A percentile compares a stretch with the other conserved stretches of the same genome.
Conservation (phyloP, 441 rosid species). For the Manihot esculenta region DNA sequence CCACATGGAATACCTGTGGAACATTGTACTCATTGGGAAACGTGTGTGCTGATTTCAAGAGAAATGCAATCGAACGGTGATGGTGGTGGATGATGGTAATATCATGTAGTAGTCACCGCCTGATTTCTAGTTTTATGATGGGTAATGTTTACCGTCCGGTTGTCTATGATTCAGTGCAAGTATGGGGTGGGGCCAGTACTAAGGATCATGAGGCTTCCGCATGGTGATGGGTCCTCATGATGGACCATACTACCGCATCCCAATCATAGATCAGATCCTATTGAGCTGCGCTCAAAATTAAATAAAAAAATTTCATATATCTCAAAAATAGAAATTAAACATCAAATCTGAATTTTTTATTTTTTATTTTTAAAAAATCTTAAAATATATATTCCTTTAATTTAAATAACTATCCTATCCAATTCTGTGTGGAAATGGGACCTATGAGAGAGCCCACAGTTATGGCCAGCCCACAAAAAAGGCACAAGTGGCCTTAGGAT, state of each 20-base stretch:
- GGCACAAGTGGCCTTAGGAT: background rate
- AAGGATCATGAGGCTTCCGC: too few relatives aligned
- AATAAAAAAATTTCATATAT: too few relatives aligned
- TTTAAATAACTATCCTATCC: too few relatives aligned
- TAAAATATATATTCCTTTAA: too few relatives aligned
- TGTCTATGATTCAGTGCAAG: slow-evolving; percentile 9
- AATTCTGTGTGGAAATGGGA: background rate
- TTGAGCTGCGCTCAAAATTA: too few relatives aligned
- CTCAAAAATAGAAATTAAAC: too few relatives aligned
- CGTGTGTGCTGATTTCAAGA: slow-evolving; percentile 37
- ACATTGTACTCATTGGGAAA: slow-evolving; percentile 18
- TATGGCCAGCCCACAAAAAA: background rate
- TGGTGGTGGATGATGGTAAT: background rate
- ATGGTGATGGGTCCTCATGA: too few relatives aligned
- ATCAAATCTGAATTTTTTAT: too few relatives aligned
- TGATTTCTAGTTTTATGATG: slow-evolving; percentile 15
- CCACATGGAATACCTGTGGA: background rate
- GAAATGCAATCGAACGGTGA: slow-evolving; percentile 19
- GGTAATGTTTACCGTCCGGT: slow-evolving; percentile 21
- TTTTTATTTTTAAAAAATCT: too few relatives aligned
- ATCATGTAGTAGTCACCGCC: background rate
- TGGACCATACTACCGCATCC: too few relatives aligned
- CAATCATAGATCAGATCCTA: too few relatives aligned
- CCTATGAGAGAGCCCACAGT: background rate
- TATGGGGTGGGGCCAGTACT: background rate